Conservation (phyloP, 2,329 filamentous ascomycete species). For the Fusarium sp. region DNA sequence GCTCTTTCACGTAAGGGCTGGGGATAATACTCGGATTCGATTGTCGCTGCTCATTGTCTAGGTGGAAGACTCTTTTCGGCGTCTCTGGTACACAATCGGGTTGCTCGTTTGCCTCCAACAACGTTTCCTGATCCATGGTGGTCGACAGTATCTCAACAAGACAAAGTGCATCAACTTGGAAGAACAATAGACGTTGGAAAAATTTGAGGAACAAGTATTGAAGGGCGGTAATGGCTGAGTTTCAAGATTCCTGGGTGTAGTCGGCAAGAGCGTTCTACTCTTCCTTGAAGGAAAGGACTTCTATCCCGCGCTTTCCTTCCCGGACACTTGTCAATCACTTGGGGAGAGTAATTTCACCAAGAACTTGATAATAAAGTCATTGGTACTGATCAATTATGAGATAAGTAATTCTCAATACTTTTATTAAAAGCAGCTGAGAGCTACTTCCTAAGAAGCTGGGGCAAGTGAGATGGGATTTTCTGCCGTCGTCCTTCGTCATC, state of each 20-base stretch:
- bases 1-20: not conserved
- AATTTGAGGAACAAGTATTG: not conserved
- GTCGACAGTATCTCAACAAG: not conserved
- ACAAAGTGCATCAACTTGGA: not conserved
- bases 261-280: not conserved
- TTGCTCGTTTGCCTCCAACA: not conserved
- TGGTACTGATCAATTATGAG: not conserved
- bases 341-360: not conserved
- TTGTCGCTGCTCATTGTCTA: not conserved
- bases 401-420: not conserved
- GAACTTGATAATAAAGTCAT: not conserved
- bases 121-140: not conserved
- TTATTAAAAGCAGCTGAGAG: not conserved
- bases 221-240: not conserved
- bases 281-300: not conserved
- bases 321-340: not conserved
- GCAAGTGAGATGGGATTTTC: not conserved
- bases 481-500: not conserved
- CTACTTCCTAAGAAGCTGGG: not conserved
- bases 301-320: not conserved
- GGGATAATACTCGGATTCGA: not conserved
- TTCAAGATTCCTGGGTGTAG: not conserved
- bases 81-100: not conserved
- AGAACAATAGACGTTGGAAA: not conserved
- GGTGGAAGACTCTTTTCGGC: not conserved